Conservation (phyloP, 495 filamentous ascomycete genomes). For the Apiosordaria backusii region DNA sequence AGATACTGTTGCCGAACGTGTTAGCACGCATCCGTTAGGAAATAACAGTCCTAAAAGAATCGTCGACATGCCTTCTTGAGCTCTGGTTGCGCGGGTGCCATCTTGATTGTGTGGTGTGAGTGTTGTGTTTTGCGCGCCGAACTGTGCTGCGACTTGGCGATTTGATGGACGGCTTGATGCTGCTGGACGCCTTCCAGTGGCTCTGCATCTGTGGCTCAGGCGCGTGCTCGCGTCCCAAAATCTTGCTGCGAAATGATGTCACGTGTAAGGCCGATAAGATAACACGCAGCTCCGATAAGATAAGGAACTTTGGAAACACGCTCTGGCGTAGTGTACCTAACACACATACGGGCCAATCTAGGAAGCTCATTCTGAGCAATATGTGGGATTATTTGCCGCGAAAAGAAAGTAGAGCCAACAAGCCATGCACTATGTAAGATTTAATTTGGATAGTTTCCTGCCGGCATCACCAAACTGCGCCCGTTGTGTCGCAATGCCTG, state of each 20-base stretch:
- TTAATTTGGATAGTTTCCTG: too few species aligned
- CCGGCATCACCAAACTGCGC: too few species aligned
- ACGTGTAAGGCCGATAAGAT: constrained; percentile 20
- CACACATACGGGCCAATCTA: too few species aligned
- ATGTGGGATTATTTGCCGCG: too few species aligned
- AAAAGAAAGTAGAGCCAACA: too few species aligned
- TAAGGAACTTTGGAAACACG: not conserved
- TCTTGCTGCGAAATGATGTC: constrained; percentile 16
- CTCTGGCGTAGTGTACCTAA: constrained; percentile 7
- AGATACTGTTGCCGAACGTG: constrained; percentile 66
- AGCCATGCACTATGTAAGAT: too few species aligned
- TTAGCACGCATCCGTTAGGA: not conserved
- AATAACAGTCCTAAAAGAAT: not conserved
- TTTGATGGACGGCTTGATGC: constrained; percentile 18
- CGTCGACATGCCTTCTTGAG: constrained; percentile 77
- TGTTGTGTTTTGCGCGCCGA: constrained; percentile 9
- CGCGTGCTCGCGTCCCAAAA: constrained; percentile 2
- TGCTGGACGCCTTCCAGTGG: constrained; percentile 6
- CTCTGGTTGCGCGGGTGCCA: constrained; percentile 99
- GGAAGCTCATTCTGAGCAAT: too few species aligned
- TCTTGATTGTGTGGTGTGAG: constrained; percentile 46
- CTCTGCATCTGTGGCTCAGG: constrained; percentile 11
- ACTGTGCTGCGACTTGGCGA: constrained; percentile 9
- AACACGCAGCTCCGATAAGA: not conserved
- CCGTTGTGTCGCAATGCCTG: too few species aligned